Evolutionary conservation across 768 basidiomycete genomes (phyloP).

Genomic region (Termitomyces sp.): DNA sequence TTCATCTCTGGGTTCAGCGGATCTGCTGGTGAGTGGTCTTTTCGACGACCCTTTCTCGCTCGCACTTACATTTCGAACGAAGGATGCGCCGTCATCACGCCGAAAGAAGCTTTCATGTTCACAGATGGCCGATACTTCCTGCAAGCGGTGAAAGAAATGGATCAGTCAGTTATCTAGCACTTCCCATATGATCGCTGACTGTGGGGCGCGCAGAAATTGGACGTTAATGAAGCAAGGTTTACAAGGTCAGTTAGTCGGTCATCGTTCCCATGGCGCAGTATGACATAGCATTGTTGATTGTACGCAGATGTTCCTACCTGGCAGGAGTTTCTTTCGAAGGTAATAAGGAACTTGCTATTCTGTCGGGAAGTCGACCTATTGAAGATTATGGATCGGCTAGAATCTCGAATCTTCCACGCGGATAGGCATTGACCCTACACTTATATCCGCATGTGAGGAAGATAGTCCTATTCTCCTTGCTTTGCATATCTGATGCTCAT

Average conservation of each 20-base stretch:
- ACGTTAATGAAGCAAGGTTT: constrained; percentile 89
- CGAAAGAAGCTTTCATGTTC: constrained; percentile 72
- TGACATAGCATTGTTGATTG: background rate
- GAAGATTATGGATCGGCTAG: constrained; percentile 25
- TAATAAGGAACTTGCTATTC: constrained; percentile 23
- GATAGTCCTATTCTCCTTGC: background rate
- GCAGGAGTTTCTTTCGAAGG: constrained; percentile 83
- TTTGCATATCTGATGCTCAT: background rate
- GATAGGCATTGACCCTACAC: constrained; percentile 79
- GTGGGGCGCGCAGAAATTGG: constrained; percentile 62
- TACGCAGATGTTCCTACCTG: constrained; percentile 76
- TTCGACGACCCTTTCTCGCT: background rate
- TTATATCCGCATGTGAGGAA: constrained; percentile 60
- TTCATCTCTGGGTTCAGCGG: constrained; percentile 95
- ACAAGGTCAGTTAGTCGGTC: constrained; percentile 43
- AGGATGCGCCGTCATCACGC: constrained; percentile 78
- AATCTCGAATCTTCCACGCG: constrained; percentile 55
- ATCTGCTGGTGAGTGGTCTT: constrained; percentile 64
- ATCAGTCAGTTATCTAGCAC: constrained; percentile 44
- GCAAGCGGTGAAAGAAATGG: constrained; percentile 88
- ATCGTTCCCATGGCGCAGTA: background rate
- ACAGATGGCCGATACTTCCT: constrained; percentile 96
- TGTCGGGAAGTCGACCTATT: background rate
- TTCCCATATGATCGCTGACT: background rate
- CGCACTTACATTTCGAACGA: background rate